Percentiles rank a stretch among this genome's conserved stretches.
Conservation (phyloP, 176 grass and related monocot species). For the Oryza brachyantha region DNA sequence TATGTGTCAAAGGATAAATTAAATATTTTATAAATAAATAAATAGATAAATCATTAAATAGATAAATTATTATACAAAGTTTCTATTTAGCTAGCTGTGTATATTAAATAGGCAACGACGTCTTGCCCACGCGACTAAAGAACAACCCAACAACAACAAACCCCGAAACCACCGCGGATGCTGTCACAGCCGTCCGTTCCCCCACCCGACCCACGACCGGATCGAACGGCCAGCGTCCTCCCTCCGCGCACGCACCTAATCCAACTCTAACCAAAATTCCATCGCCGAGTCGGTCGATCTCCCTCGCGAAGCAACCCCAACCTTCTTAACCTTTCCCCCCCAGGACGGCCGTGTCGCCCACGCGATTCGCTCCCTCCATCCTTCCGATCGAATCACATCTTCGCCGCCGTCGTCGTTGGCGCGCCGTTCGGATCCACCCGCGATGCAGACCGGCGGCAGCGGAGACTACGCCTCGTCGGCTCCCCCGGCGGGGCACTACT, state of each 20-base stretch:
- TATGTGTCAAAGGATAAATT: too few species aligned
- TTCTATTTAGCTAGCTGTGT: too few species aligned
- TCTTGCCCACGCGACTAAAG: too few species aligned
- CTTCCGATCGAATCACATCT: conserved; percentile 16
- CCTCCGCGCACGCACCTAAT: not conserved
- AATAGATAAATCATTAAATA: too few species aligned
- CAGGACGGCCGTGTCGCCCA: not conserved
- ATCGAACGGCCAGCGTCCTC: conserved; percentile 15
- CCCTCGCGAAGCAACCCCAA: conserved; percentile 32
- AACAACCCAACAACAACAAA: not conserved
- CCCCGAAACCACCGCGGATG: not conserved
- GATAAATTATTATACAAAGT: too few species aligned
- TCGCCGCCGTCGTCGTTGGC: not conserved
- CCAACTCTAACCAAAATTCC: not conserved
- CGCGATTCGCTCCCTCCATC: not conserved
- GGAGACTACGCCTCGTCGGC: conserved; percentile 46
- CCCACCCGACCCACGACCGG: not conserved
- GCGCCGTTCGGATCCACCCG: not conserved
- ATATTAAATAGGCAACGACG: too few species aligned
- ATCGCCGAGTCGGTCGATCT: not conserved
- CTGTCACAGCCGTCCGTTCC: conserved; percentile 28
- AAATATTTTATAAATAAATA: too few species aligned
- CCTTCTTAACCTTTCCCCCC: not conserved
- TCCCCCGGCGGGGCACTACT: conserved; percentile 48
- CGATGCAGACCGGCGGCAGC: conserved; percentile 55